Evolutionary conservation across 495 filamentous ascomycete genomes (phyloP), one percentile per base, ranked within the genome.

Genomic region (Sphaerosporella brunnea): DNA sequence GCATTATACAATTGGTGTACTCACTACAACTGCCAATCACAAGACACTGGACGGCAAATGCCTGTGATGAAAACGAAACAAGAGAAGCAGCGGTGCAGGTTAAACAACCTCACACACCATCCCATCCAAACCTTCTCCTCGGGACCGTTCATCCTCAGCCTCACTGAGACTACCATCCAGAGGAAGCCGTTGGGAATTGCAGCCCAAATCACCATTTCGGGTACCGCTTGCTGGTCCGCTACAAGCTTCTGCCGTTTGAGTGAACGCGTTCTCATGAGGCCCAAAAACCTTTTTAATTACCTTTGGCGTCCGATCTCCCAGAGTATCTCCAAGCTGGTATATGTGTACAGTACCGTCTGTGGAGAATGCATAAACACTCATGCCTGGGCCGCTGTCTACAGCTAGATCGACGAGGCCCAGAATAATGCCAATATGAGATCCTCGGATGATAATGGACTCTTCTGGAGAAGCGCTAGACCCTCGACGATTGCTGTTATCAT

Each of bases 341-440:
- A 58, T 51, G 3, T 46, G 47, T 2, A 64, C 59, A 13, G 51
- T 45, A 1, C 67, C 67, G 10, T 53, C 36, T 13, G 53, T 56
- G 16, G 59, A 58, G 45, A 70, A 69, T 8, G 64, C 66, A 60
- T 68, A 69, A 19, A 68, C 53, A 0, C 54, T 53, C 52, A 69
- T 60, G 16, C 56, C 49, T 15, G 59, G 54, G 0, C 62, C 53
- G 21, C 63, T 63, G 37, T 66, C 53, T 5, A 70, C 53, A 1
- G 65, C 62, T 23, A 70, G 48, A 51, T 68, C 64, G 4, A 63
- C 58, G 1, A 68, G 42, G 3, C 55, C 60, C 4, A 45, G 36
- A 13, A 61, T 59, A 23, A 41, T 61, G 0, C 55, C 67, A 43
- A 70, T 50, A 51, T 59, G 38, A 25, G 56, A 63, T n/a, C 68